phyloP scores from a whole-genome alignment of 345 rosid species.

The Rhizophora apiculata region DNA sequence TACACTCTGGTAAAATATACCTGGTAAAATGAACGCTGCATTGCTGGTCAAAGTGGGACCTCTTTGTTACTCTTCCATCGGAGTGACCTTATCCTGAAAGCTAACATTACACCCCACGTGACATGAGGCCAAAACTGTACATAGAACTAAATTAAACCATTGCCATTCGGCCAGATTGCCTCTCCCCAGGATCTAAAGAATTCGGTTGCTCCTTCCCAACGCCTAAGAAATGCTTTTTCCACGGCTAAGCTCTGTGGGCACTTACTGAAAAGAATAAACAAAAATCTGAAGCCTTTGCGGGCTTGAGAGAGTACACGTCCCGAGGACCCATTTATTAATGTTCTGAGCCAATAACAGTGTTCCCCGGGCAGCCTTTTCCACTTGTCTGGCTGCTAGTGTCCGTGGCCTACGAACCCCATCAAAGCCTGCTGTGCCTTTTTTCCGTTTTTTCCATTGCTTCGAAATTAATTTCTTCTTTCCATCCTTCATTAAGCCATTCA shows the following conservation, averaged over 20 bases:
- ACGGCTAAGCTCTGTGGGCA: neutral
- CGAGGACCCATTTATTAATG: constrained; percentile 12
- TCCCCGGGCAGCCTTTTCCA: constrained; percentile 2
- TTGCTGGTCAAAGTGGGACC: neutral
- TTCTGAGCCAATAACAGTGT: constrained; percentile 3
- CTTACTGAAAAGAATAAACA: neutral
- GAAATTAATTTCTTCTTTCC: neutral
- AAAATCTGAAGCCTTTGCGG: neutral
- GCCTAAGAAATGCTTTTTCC: neutral
- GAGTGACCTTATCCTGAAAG: too few relatives aligned
- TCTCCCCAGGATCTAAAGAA: neutral
- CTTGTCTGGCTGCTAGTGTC: constrained; percentile 5
- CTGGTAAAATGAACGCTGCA: neutral
- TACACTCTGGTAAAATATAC: neutral
- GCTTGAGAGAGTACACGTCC: neutral
- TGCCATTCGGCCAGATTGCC: too few relatives aligned
- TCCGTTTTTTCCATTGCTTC: too few relatives aligned
- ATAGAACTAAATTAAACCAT: neutral
- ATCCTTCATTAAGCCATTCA: neutral
- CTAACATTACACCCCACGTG: constrained; percentile 1
- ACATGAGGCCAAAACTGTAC: constrained; percentile 4
- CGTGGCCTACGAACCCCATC: neutral
- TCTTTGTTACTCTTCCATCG: too few relatives aligned
- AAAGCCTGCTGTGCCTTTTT: neutral
- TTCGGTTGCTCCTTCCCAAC: constrained; percentile 9